Conservation (phyloP, 1,139 yeast genomes). For the Wickerhamomyces sp. region DNA sequence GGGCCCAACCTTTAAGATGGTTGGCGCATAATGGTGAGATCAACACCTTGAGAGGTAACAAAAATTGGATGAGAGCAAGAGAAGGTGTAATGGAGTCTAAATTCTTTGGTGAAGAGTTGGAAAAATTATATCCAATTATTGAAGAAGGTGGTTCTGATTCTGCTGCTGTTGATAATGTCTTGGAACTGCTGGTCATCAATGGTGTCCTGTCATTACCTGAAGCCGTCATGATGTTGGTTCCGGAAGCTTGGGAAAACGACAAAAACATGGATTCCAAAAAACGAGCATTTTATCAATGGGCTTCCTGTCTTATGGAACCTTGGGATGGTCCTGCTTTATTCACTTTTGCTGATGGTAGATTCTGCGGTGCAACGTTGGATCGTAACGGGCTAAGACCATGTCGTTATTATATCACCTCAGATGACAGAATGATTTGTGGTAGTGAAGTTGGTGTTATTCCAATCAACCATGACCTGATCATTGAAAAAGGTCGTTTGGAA, state of each 20-base stretch:
- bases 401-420: conserved; percentile 92
- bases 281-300: conserved; percentile 97
- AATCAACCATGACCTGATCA: conserved; percentile 74
- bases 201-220: conserved; percentile 93
- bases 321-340: conserved; percentile 99
- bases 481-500: conserved; percentile 88
- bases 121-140: conserved; percentile 86
- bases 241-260: conserved; percentile 98
- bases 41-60: conserved; percentile 94
- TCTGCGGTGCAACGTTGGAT: conserved; percentile 97
- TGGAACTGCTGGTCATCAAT: conserved; percentile 85
- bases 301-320: conserved; percentile 98
- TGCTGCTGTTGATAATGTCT: conserved; percentile 96
- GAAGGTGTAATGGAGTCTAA: conserved; percentile 93
- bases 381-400: conserved; percentile 98
- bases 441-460: conserved; percentile 97
- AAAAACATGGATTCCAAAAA: conserved; percentile 81
- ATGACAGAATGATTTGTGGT: conserved; percentile 94
- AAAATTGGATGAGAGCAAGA: conserved; percentile 98
- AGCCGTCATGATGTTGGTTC: conserved; percentile 95
- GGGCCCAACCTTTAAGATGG: conserved; percentile 97
- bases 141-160: conserved; percentile 99
- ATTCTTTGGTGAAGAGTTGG: conserved; percentile 87
- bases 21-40: conserved; percentile 99
- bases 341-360: conserved; percentile 95